A percentile compares a stretch with the other conserved stretches of the same genome.
Evolutionary conservation across 2,329 filamentous ascomycete species (phyloP).

Genomic region (Hymenoscyphus occultus): DNA sequence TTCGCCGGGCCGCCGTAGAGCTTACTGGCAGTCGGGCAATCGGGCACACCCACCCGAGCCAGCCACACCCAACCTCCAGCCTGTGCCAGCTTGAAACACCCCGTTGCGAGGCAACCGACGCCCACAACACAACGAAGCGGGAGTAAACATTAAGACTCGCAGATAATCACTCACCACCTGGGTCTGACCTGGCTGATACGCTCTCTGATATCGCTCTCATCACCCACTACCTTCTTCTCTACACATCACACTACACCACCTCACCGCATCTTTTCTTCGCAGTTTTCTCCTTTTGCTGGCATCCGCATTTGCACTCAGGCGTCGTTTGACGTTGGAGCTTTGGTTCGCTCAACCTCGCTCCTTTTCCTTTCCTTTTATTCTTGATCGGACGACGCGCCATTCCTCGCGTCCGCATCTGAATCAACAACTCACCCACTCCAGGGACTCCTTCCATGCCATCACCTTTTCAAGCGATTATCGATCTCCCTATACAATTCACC

Average conservation of each 20-base stretch:
- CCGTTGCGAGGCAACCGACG: background rate
- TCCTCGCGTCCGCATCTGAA: constrained; percentile 22
- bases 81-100: background rate
- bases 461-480: constrained; percentile 17
- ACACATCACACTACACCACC: background rate
- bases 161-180: too few species aligned
- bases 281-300: background rate
- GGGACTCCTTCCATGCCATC: constrained; percentile 21
- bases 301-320: background rate
- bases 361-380: background rate
- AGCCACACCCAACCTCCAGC: too few species aligned
- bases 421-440: constrained; percentile 15
- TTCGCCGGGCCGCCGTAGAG: background rate
- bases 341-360: background rate
- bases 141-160: background rate
- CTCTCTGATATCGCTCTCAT: background rate
- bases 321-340: background rate
- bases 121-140: background rate
- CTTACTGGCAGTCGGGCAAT: too few species aligned
- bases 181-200: too few species aligned
- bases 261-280: background rate
- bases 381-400: constrained; percentile 10
- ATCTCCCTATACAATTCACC: constrained; percentile 7
- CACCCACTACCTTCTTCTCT: background rate
- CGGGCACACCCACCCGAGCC: too few species aligned